These are phyloP conservation scores for Cyclotella cryptica DNA, from an alignment of 108 stramenopile species.

Conservation along the genomic window DNA sequence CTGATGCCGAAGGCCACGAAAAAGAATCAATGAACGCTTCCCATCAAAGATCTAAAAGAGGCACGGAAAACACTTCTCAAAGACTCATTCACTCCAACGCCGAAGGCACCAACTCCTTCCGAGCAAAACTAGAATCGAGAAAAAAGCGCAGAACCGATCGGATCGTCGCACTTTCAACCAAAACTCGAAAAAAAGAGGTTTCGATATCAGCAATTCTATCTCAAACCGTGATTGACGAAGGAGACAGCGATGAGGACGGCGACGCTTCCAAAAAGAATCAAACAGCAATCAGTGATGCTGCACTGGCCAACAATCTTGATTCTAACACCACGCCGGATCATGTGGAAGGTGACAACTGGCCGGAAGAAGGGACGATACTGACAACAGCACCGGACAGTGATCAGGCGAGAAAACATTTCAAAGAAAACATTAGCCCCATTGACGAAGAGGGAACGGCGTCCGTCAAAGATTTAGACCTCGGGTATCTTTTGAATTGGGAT, in stretches of 20 bases:
- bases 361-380: not conserved
- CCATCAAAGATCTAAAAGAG: not conserved
- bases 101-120: conserved; percentile 2
- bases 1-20: no score
- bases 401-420: conserved; percentile 24
- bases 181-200: conserved; percentile 12
- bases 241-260: conserved; percentile 22
- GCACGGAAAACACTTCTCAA: not conserved
- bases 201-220: conserved; percentile 46
- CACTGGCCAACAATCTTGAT: not conserved
- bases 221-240: conserved; percentile 31
- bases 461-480: conserved; percentile 68
- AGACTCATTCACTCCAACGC: no score
- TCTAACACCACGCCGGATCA: not conserved
- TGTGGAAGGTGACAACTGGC: not conserved
- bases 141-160: conserved; percentile 34
- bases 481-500: conserved; percentile 88
- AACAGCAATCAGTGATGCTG: not conserved
- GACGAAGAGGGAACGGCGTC: conserved; percentile 41
- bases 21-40: not conserved
- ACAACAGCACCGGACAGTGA: conserved; percentile 22
- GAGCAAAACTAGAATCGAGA: conserved; percentile 28
- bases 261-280: conserved; percentile 1
- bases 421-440: conserved; percentile 52
- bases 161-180: not conserved